Base-by-base conservation (phyloP, 495 filamentous ascomycete genomes). In the Staphylotrichum longicolle region DNA sequence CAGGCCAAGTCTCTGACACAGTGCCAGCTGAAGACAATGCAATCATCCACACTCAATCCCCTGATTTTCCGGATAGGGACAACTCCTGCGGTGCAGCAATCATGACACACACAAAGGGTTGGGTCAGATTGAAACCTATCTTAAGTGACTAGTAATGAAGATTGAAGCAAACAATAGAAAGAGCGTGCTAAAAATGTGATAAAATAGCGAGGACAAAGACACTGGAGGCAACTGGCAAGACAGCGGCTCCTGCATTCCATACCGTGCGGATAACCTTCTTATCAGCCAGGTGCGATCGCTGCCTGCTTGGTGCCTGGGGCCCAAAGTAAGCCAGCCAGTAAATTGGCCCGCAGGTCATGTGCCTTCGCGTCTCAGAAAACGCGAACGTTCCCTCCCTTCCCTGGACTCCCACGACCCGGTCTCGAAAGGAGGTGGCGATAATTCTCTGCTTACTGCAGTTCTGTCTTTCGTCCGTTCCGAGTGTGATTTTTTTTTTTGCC, bases 291-390 rank as follows among this genome's bases (percentile, higher is more conserved):
- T 44, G 39, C n/a, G 3, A 10, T 40, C 40, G 32, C 41, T 45
- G 47, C 52, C 44, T 48, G 57, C 60, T 27, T 68, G 55, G 56
- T 65, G 63, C 63, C 66, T 65, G 49, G 42, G 15, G 47, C 42
- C 63, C 11, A 12, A 35, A 54, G 62, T 55, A 58, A 63, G 54
- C 48, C 33, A 59, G 54, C 57, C 42, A 58, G 42, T 66, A 42
- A 66, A 35, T 57, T 45, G 39, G 20, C n/a, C 48, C 57, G 30
- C 42, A 57, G 33, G 60, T 68, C 68, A 70, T 58, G 68, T 70
- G 68, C 46, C 42, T 60, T 68, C 68, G 68, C 66, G 68, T 70
- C 35, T 14, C 8, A 55, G 48, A 46, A 40, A 62, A 61, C 68
- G 68, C 66, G 66, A 54, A 39, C 32, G 44, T 56, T 45, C 56